Conservation (phyloP, 2,329 filamentous ascomycete species). For the Colletotrichum simmondsii region DNA sequence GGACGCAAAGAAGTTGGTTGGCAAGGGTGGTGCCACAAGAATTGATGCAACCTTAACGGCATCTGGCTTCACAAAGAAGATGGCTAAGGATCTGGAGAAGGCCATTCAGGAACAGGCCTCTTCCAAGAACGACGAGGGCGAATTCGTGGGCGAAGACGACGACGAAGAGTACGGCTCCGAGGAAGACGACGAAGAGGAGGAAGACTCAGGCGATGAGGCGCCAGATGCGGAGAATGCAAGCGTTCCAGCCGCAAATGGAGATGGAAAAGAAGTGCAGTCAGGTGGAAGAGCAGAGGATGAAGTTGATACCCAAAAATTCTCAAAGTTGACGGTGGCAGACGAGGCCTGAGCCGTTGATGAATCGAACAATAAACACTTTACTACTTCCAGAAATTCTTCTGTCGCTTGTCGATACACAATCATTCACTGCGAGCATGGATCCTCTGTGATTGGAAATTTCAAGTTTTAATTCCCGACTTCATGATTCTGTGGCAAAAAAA, state of each 20-base stretch:
- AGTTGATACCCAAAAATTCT: constrained; percentile 34
- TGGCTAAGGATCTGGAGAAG: constrained; percentile 91
- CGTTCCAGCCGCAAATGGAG: constrained; percentile 22
- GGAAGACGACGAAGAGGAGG: constrained; percentile 38
- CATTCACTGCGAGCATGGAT: not conserved
- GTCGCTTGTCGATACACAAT: not conserved
- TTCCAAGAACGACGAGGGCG: constrained; percentile 49
- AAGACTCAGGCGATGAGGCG: constrained; percentile 40
- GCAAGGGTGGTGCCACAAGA: constrained; percentile 72
- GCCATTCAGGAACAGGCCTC: constrained; percentile 85
- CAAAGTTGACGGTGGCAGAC: constrained; percentile 29
- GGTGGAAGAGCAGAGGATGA: constrained; percentile 39
- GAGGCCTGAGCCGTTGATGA: constrained; percentile 4
- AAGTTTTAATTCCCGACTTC: not conserved
- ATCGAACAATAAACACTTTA: not conserved
- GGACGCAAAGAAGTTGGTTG: constrained; percentile 81
- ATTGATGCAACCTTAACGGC: constrained; percentile 91
- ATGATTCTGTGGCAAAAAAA: constrained; percentile 11
- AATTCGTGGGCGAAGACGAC: constrained; percentile 48
- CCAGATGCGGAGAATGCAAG: constrained; percentile 40
- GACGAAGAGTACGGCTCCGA: constrained; percentile 42
- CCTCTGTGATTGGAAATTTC: not conserved
- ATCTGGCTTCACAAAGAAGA: constrained; percentile 95
- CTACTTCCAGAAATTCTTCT: not conserved
- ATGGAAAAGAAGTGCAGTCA: constrained; percentile 35